Evolutionary conservation across 495 filamentous ascomycete species (phyloP), one percentile per base, ranked within the genome.

Genomic region (Umbilicaria muhlenbergii): DNA sequence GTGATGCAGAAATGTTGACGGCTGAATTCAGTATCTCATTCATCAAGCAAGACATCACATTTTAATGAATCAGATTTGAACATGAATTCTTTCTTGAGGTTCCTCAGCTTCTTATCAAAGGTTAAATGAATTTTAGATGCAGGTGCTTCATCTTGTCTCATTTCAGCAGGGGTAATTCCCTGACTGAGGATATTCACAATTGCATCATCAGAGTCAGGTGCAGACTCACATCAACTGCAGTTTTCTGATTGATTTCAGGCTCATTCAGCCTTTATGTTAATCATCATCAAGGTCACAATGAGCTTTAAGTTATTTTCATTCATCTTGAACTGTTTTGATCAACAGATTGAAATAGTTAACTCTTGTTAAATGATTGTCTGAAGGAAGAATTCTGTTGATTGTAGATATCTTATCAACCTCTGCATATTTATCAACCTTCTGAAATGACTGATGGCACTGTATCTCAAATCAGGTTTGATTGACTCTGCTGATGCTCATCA

Each of bases 1-100:
- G 32, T 47, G 12, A 50, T 50, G 13, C 12, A 42, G 45, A 50
- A 50, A 17, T 50, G 32, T 47, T 36, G 3, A 46, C 33, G 18
- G 38, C 44, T 50, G 32, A 49, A 46, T 40, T 18, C 31, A 16
- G 8, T 11, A 34, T 3, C n/a, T n/a, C n/a, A n/a, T n/a, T n/a
- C n/a, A n/a, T n/a, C n/a, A n/a, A 48, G 28, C n/a, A 48, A 43
- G 14, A 48, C 11, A 44, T 48, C 34, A 18, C 24, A 48, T 12
- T 38, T 39, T 34, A 13, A 21, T 46, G 13, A 28, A 43, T 48
- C 14, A 39, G 14, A 39, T 45, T 16, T 15, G 21, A 45, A 45
- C 3, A 40, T n/a, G 40, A 45, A 45, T n/a, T 16, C 43, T 31
- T 40, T 31, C 21, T 39, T 34, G 35, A 45, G 19, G n/a, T 39